Conservation (phyloP, 1,284 basidiomycete genomes). For the Ustilago nuda region DNA sequence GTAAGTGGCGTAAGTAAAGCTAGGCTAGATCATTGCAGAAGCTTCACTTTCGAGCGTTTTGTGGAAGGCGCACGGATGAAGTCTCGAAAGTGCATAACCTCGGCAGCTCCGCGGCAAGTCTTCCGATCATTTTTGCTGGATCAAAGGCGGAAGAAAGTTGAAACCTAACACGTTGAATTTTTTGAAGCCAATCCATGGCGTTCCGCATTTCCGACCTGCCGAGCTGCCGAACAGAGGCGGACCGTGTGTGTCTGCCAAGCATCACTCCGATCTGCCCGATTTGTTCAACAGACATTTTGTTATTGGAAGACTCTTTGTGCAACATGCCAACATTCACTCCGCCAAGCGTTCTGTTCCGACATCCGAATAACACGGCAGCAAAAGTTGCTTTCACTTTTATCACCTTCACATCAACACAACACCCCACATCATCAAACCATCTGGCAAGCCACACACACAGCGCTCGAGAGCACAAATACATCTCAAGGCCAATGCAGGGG, state of each 20-base stretch:
- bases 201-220: slow-evolving; percentile 5
- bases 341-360: slow-evolving; percentile 9
- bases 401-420: neutral
- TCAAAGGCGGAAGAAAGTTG: neutral
- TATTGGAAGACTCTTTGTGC: neutral
- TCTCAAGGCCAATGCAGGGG: neutral
- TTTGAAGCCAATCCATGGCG: too few species aligned
- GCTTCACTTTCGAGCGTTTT: slow-evolving; percentile 2
- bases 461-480: too few species aligned
- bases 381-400: neutral
- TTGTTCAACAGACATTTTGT: slow-evolving; percentile 6
- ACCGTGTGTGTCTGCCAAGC: slow-evolving; percentile 4
- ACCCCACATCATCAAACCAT: neutral
- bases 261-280: slow-evolving; percentile 21
- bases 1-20: neutral
- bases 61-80: slow-evolving; percentile 2
- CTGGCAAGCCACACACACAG: neutral
- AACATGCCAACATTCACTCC: neutral
- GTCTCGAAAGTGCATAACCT: slow-evolving; percentile 15
- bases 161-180: neutral
- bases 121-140: neutral
- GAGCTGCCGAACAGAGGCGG: slow-evolving; percentile 15
- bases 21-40: neutral
- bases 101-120: slow-evolving; percentile 20
- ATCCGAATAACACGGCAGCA: slow-evolving; percentile 1